Base-by-base conservation (phyloP, 805 yeast genomes). In the Clavispora santaluciae region DNA sequence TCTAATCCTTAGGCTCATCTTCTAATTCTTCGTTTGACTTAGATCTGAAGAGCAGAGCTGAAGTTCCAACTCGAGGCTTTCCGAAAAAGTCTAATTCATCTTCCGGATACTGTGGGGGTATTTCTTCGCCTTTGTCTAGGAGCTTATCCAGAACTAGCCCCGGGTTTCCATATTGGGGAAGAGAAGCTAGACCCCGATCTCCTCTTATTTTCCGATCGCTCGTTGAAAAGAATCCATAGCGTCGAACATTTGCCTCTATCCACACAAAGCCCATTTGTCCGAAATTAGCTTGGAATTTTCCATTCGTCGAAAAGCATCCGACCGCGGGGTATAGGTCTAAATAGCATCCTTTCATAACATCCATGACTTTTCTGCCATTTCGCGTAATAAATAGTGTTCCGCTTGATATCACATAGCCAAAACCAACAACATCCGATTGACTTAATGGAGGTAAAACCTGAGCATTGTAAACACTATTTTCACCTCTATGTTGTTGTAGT, bases 101-200 rank as follows among this genome's bases (percentile, higher is more conserved):
- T 15, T 66, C 74, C 1, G 86, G 86, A 53, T 83, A 83, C 13
- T 69, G 64, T 3, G 91, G 91, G 13, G 90, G 90, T 31, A 83
- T 58, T 33, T 75, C 81, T 46, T 82, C 90, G 3, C 90, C 90
- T 55, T 76, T 79, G 50, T 80, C 90, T 41, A 84, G 62, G 3
- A 84, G 63, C 18, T 74, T 68, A 50, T 83, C 88, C 21, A 41
- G 44, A n/a, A 39, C 43, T 6, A 40, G 42, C 10, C 26, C 28
- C 4, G 51, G 33, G n/a, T 49, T 36, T n/a, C 69, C 55, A 38
- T 69, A 69, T 37, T 64, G 61, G 2, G 74, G 74, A 28, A 68
- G 55, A 2, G 70, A 44, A 3, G 69, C 65, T 39, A 64, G 49
- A 1, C 72, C 73, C 24, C 68, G 47, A 22, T 66, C 70, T 6